phyloP scores from a whole-genome alignment of 768 basidiomycete genomes.

The Tephrocybe sp. region DNA sequence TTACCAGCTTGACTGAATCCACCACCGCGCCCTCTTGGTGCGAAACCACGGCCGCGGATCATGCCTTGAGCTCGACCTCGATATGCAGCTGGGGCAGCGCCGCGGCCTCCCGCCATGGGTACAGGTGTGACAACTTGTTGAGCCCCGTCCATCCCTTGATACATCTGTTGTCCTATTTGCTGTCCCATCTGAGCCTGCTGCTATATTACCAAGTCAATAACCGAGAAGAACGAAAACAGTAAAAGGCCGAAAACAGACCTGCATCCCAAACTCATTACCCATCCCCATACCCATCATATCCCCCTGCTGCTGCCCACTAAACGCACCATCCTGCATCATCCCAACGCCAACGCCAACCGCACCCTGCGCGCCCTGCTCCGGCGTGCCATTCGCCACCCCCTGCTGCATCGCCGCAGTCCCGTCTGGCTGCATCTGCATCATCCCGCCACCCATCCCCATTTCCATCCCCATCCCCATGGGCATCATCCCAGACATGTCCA shows the following conservation, averaged over 20 bases:
- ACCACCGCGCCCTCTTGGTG: constrained; percentile 40
- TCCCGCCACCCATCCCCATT: constrained; percentile 57
- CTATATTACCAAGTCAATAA: constrained; percentile 28
- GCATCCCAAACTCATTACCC: constrained; percentile 64
- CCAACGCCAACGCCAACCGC: constrained; percentile 33
- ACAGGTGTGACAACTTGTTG: constrained; percentile 43
- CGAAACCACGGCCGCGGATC: constrained; percentile 42
- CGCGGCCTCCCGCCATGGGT: constrained; percentile 36
- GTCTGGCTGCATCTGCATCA: constrained; percentile 54
- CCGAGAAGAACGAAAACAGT: neutral
- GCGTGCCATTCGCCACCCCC: constrained; percentile 33
- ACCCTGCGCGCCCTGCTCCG: constrained; percentile 35
- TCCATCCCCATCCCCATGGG: constrained; percentile 65
- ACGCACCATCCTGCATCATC: constrained; percentile 47
- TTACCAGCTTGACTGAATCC: constrained; percentile 36
- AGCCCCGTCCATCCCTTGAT: constrained; percentile 55
- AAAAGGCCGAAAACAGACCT: constrained; percentile 39
- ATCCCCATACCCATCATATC: constrained; percentile 73
- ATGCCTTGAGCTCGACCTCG: constrained; percentile 31
- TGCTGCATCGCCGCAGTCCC: constrained; percentile 29
- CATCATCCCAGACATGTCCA: constrained; percentile 74
- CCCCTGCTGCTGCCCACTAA: constrained; percentile 39
- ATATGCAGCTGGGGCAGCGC: constrained; percentile 26
- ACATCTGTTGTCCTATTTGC: constrained; percentile 71
- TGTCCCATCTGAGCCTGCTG: constrained; percentile 61